Evolutionary conservation across 108 stramenopile species (phyloP), one percentile per base, ranked within the genome.

Genomic region (Nitzschia palea): DNA sequence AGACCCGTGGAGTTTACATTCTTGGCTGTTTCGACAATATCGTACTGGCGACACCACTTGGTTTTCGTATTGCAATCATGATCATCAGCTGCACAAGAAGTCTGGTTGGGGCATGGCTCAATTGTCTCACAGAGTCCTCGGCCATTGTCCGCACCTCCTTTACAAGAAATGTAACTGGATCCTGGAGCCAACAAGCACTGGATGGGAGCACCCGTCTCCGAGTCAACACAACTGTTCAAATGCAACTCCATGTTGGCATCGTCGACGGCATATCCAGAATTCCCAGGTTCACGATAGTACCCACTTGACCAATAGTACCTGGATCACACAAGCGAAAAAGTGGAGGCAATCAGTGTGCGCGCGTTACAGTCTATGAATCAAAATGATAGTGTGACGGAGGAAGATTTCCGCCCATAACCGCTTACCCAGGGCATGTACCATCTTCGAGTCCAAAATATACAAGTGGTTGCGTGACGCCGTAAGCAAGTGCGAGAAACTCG

Each of bases 381-480:
- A 40, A 12, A 12, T 40, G 37, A 40, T 40, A 14, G 51, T 25
- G n/a, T 14, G 51, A n/a, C 12, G 17, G n/a, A n/a, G n/a, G 51
- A 25, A 52, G 51, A 52, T 20, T 25, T 9, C 8, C 9, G 8
- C 17, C 9, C 51, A 52, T 26, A 18, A 56, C 32, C 1, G 23
- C 59, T 40, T 59, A 77, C 43, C 76, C 76, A 4, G 54, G 3
- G 26, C 70, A 26, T 29, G 57, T 70, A 1, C 76, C 76, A 65
- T 77, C 76, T 53, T 77, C 76, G n/a, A 77, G 43, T 5, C 70
- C 76, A 55, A 42, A 65, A 35, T 71, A 77, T 0, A 69, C 35
- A 23, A 64, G 3, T 10, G 37, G 64, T 5, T 22, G 28, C 0
- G 43, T 45, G 4, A 68, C 33, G 20, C 36, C 33, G 64, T 64